These are phyloP conservation scores for Lichina pygmaea DNA, from an alignment of 495 filamentous ascomycete genomes.

Conservation along the genomic window DNA sequence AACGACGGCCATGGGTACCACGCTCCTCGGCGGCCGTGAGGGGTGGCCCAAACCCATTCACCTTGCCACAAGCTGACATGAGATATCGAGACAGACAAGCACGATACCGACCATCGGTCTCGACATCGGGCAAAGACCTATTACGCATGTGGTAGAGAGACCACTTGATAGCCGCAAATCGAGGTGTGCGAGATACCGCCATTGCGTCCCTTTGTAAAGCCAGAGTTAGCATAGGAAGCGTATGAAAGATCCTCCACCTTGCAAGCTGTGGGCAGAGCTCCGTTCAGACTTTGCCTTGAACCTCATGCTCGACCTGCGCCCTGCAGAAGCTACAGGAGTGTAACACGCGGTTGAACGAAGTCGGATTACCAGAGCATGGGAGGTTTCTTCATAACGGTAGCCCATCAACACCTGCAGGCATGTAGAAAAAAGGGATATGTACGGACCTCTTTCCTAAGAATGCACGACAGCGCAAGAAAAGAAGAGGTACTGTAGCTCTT, in stretches of 20 bases:
- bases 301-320: slow-evolving; percentile 44
- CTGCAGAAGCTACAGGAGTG: slow-evolving; percentile 14
- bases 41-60: not conserved
- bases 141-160: not conserved
- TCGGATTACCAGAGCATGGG: slow-evolving; percentile 64
- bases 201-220: no score
- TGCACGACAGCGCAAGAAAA: not conserved
- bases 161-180: not conserved
- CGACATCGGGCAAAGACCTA: not conserved
- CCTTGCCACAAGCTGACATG: not conserved
- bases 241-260: not conserved
- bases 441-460: no score
- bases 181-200: no score
- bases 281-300: slow-evolving; percentile 44
- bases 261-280: not conserved
- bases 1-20: no score
- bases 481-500: not conserved
- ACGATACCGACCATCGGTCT: not conserved
- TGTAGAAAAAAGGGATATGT: not conserved
- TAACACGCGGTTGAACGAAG: slow-evolving; percentile 29
- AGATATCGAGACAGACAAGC: not conserved
- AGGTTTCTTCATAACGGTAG: slow-evolving; percentile 27
- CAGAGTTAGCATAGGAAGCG: no score
- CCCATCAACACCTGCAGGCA: not conserved
- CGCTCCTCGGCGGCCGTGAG: no score